Evolutionary conservation across 768 basidiomycete species (phyloP).

Genomic region (Leccinellum rugosiceps): DNA sequence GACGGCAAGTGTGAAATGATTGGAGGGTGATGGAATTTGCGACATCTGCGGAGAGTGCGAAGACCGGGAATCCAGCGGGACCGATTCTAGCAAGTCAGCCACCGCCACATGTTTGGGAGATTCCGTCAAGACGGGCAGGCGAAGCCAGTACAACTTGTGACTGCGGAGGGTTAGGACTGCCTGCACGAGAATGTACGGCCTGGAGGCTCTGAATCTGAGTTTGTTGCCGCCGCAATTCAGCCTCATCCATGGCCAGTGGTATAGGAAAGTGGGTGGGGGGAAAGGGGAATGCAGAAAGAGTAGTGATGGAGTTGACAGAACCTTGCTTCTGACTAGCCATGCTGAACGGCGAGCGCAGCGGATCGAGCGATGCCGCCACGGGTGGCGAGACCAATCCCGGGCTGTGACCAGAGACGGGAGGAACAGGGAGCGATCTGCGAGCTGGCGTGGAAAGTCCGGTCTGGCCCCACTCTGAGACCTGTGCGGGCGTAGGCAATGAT

Average conservation of each 20-base stretch:
- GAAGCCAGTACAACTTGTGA: background rate
- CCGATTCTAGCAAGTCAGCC: too few species aligned
- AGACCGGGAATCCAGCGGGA: too few species aligned
- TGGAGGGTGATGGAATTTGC: too few species aligned
- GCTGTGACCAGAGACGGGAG: conserved; percentile 26
- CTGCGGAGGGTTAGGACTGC: conserved; percentile 12
- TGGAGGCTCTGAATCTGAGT: conserved; percentile 4
- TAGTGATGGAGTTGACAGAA: conserved; percentile 52
- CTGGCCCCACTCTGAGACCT: conserved; percentile 17
- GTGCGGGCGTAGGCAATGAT: too few species aligned
- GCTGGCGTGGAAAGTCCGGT: conserved; percentile 15
- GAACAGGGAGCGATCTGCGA: conserved; percentile 22
- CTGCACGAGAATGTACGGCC: conserved; percentile 10
- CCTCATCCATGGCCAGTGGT: conserved; percentile 8
- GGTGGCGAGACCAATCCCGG: conserved; percentile 12
- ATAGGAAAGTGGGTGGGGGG: conserved; percentile 69
- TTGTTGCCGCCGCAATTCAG: background rate
- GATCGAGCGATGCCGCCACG: conserved; percentile 12
- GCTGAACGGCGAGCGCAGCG: conserved; percentile 25
- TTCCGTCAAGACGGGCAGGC: conserved; percentile 13
- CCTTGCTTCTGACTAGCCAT: conserved; percentile 22
- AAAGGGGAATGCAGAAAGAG: conserved; percentile 52
- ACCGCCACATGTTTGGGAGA: conserved; percentile 23
- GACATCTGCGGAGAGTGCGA: too few species aligned
- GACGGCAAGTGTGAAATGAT: too few species aligned